Evolutionary conservation across 495 filamentous ascomycete genomes (phyloP).

Genomic region (Penicillium bovifimosum): DNA sequence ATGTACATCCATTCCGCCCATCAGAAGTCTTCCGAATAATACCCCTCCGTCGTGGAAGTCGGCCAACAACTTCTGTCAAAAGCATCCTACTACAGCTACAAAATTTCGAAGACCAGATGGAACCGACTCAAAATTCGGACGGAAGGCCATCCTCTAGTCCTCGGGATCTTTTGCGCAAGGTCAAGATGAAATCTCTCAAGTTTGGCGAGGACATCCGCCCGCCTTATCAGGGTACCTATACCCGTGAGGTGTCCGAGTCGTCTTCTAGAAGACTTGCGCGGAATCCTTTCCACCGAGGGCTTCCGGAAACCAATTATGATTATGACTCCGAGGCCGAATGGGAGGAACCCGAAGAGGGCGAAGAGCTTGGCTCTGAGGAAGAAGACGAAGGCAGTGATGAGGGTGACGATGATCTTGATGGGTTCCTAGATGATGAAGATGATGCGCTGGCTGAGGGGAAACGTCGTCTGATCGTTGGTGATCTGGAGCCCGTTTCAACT

Average conservation of each 20-base stretch:
- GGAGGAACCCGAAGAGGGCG: constrained; percentile 77
- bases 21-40: constrained; percentile 57
- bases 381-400: constrained; percentile 62
- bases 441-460: constrained; percentile 37
- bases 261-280: constrained; percentile 57
- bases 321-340: constrained; percentile 98
- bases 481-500: constrained; percentile 68
- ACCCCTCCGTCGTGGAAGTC: constrained; percentile 45
- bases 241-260: constrained; percentile 44
- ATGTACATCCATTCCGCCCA: constrained; percentile 43
- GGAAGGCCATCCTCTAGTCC: constrained; percentile 28
- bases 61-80: constrained; percentile 48
- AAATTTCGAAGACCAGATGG: constrained; percentile 18
- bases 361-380: constrained; percentile 69
- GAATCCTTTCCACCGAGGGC: constrained; percentile 56
- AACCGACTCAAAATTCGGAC: constrained; percentile 1
- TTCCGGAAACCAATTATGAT: constrained; percentile 78
- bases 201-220: constrained; percentile 88
- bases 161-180: constrained; percentile 49
- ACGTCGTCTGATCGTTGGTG: constrained; percentile 51
- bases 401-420: constrained; percentile 51
- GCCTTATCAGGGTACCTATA: constrained; percentile 82
- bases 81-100: constrained; percentile 60
- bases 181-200: constrained; percentile 71
- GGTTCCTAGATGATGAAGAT: constrained; percentile 50